These are phyloP conservation scores for Entomortierella lignicola DNA, from an alignment of 192 early-diverging fungal species.

Conservation along the genomic window DNA sequence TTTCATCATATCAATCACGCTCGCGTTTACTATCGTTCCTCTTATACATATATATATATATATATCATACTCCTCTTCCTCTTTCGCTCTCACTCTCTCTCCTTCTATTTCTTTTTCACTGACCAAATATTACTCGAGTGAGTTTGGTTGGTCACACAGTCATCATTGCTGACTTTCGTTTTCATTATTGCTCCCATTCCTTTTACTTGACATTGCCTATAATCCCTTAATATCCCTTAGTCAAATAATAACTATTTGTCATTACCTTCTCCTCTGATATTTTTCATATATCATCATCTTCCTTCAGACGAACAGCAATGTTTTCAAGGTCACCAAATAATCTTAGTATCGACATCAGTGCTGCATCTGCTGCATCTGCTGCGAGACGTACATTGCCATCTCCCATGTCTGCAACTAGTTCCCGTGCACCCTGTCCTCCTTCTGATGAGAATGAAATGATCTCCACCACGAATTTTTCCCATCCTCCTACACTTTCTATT, in stretches of 20 bases:
- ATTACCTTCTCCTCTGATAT: background rate
- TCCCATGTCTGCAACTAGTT: constrained; percentile 29
- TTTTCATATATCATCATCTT: background rate
- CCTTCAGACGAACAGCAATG: constrained; percentile 3
- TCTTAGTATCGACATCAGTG: constrained; percentile 37
- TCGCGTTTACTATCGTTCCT: background rate
- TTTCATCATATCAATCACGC: too few relatives aligned
- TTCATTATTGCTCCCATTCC: background rate
- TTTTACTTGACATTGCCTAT: background rate
- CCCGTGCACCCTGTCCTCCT: constrained; percentile 16
- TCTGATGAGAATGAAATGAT: constrained; percentile 24
- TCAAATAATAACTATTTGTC: background rate
- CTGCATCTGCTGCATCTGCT: constrained; percentile 16
- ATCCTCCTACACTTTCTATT: constrained; percentile 33
- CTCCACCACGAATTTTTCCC: constrained; percentile 30
- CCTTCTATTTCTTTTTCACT: constrained; percentile 2
- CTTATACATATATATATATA: background rate
- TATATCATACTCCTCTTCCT: background rate
- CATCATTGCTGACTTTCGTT: background rate
- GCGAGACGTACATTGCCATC: constrained; percentile 28
- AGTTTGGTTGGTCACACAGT: background rate
- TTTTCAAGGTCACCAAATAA: constrained; percentile 15
- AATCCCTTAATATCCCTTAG: too few relatives aligned
- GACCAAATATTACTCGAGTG: background rate
- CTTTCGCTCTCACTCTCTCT: background rate